A percentile compares a stretch with the other conserved stretches of the same genome.
These are phyloP conservation scores for Cymbopogon citratus DNA, from an alignment of 176 grass and related monocot genomes.

Conservation along the genomic window DNA sequence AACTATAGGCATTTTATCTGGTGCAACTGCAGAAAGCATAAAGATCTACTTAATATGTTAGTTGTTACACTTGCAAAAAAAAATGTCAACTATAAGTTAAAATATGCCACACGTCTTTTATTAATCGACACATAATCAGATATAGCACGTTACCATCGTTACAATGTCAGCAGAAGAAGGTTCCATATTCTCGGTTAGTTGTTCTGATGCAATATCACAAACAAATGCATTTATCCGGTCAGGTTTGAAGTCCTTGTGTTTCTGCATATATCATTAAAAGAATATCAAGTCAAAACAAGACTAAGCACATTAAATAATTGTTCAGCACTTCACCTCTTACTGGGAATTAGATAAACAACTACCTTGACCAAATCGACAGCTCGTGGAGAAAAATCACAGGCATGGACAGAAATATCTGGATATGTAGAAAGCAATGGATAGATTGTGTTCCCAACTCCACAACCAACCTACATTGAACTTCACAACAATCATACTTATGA, in stretches of 20 bases:
- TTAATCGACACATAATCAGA: neutral
- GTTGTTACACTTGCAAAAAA: conserved; percentile 27
- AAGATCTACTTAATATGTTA: conserved; percentile 98
- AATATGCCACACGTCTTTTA: neutral
- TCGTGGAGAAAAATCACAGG: conserved; percentile 82
- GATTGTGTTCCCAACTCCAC: conserved; percentile 85
- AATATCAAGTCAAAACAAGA: neutral
- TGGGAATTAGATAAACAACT: neutral
- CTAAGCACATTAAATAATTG: neutral
- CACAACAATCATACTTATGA: neutral
- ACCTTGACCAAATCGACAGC: conserved; percentile 94
- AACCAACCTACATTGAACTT: conserved; percentile 71
- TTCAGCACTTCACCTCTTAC: neutral
- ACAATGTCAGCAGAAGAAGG: conserved; percentile 69
- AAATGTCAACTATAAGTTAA: neutral
- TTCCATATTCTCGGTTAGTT: conserved; percentile 49
- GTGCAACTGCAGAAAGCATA: conserved; percentile 96
- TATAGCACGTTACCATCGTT: conserved; percentile 74
- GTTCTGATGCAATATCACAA: conserved; percentile 72
- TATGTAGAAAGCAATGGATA: conserved; percentile 76
- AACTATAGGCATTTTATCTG: conserved; percentile 79
- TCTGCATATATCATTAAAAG: conserved; percentile 40
- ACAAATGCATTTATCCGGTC: conserved; percentile 81
- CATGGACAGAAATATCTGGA: conserved; percentile 75
- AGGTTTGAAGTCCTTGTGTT: conserved; percentile 71